Percentiles rank a stretch among this genome's conserved stretches.
These are phyloP conservation scores for Rhodotorula babjevae DNA, from an alignment of 768 basidiomycete genomes.

Conservation along the genomic window DNA sequence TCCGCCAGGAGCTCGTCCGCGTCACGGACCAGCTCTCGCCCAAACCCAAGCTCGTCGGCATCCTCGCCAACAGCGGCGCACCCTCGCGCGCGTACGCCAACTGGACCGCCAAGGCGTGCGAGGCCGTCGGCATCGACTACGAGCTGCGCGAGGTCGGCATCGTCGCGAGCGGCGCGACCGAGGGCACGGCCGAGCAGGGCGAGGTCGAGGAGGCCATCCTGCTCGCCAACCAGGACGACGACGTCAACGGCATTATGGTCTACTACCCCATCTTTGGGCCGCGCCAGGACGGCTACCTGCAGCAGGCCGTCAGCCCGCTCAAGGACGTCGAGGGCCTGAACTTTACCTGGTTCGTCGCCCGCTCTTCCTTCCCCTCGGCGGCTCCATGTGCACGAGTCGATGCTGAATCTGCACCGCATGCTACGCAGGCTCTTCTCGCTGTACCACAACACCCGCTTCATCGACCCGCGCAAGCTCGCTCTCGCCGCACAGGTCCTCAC, in stretches of 20 bases:
- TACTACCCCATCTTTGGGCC: conserved; percentile 82
- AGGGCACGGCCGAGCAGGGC: conserved; percentile 42
- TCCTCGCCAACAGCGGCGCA: conserved; percentile 74
- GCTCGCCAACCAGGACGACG: conserved; percentile 81
- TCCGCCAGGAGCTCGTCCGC: conserved; percentile 63
- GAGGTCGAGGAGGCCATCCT: conserved; percentile 95
- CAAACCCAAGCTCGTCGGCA: conserved; percentile 76
- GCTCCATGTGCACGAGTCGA: too few species aligned
- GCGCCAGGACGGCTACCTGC: conserved; percentile 84
- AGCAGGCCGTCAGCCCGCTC: conserved; percentile 90
- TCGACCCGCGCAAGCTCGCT: conserved; percentile 68
- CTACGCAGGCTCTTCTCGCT: conserved; percentile 40
- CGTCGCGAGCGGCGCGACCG: conserved; percentile 52
- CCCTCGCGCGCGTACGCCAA: conserved; percentile 80
- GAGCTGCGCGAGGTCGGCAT: conserved; percentile 69
- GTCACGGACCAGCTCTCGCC: conserved; percentile 36
- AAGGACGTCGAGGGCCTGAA: conserved; percentile 98
- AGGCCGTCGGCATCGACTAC: conserved; percentile 79
- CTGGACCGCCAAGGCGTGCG: conserved; percentile 87
- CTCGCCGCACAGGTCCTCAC: conserved; percentile 45
- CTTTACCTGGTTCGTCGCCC: conserved; percentile 65
- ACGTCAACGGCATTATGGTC: conserved; percentile 69
- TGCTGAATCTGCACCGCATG: too few species aligned
- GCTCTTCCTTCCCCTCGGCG: conserved; percentile 23
- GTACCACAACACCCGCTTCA: conserved; percentile 75